Evolutionary conservation across 1,139 yeast species (phyloP).

Genomic region (Protomyces arabidopsidicola): DNA sequence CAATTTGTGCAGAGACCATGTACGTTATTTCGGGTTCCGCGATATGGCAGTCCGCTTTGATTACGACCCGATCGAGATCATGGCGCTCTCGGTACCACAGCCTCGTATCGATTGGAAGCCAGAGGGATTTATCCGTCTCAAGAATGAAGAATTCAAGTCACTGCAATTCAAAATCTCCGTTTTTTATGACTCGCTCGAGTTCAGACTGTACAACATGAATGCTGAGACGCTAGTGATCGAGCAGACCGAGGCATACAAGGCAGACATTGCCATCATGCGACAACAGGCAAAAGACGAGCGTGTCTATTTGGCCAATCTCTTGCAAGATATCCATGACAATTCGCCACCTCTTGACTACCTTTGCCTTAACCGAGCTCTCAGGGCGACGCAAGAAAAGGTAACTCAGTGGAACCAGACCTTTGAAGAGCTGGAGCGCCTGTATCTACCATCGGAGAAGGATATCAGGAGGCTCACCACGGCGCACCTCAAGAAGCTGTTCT

Average conservation of each 20-base stretch:
- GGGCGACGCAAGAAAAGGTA: conserved; percentile 74
- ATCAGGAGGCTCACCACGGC: conserved; percentile 85
- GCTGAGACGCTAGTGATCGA: conserved; percentile 65
- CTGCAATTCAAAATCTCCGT: conserved; percentile 52
- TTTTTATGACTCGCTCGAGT: conserved; percentile 71
- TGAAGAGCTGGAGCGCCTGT: conserved; percentile 70
- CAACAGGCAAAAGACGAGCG: conserved; percentile 53
- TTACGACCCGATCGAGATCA: conserved; percentile 64
- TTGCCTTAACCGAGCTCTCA: conserved; percentile 61
- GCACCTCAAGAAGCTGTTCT: conserved; percentile 70
- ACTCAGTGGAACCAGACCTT: conserved; percentile 87
- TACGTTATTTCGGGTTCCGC: conserved; percentile 77
- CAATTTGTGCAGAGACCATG: conserved; percentile 73
- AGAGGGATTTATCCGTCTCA: conserved; percentile 62
- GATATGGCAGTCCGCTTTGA: conserved; percentile 77
- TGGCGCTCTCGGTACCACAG: conserved; percentile 75
- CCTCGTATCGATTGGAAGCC: conserved; percentile 70
- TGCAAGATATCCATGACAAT: conserved; percentile 52
- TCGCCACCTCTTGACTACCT: conserved; percentile 64
- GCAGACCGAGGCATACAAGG: conserved; percentile 63
- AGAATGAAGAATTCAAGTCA: conserved; percentile 56
- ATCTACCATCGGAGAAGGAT: conserved; percentile 88
- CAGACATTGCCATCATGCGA: conserved; percentile 57
- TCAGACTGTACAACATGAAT: conserved; percentile 70
- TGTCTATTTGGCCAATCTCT: conserved; percentile 44